Base-by-base conservation (phyloP, 306 rosid genomes). In the Prunus mira region DNA sequence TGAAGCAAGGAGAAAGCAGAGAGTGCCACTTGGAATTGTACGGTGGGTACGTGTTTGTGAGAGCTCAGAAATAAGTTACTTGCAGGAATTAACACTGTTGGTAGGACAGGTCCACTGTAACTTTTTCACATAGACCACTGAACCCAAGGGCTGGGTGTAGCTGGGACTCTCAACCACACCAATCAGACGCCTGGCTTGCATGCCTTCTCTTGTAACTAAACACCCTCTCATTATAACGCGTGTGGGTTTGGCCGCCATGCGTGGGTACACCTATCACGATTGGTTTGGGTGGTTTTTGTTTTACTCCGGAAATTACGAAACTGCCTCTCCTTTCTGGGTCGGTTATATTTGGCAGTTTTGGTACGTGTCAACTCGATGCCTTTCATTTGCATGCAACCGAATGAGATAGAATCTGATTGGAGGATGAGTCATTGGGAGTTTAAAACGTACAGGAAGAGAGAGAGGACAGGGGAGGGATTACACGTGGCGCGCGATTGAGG, bases 31-130 rank as follows among this genome's bases (percentile, higher is more conserved):
- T 94, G 97, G 85, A 75, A 49, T 28, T 34, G 84, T 74, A 79
- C 71, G 75, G 88, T 86, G 93, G 89, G 89, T 88, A 95, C 96
- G 95, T 90, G 97, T 90, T 76, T 65, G 86, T 18, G 72, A 78
- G 46, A 51, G 68, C 84, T 34, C 27, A 18, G 55, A 43, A 80
- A 71, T 45, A 66, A 63, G 14, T 55, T 84, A 84, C 85, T 79
- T 75, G 72, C 86, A 84, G 88, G 88, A 61, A 76, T 75, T 63
- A 78, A 76, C 17, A 25, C 20, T 11, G 30, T 9, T 3, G 41
- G 91, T 38, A 38, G 43, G 43, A 38, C 43, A 38, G 43, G 43
- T 38, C 9, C 43, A 38, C 43, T 38, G 9, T 38, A 7, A 38
- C 10, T 38, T 38, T 38, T 38, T 38, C 9, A 38, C 9, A 38